Base-by-base conservation (phyloP, 371 early-diverging fungal genomes). In the Furculomyces boomerangus region DNA sequence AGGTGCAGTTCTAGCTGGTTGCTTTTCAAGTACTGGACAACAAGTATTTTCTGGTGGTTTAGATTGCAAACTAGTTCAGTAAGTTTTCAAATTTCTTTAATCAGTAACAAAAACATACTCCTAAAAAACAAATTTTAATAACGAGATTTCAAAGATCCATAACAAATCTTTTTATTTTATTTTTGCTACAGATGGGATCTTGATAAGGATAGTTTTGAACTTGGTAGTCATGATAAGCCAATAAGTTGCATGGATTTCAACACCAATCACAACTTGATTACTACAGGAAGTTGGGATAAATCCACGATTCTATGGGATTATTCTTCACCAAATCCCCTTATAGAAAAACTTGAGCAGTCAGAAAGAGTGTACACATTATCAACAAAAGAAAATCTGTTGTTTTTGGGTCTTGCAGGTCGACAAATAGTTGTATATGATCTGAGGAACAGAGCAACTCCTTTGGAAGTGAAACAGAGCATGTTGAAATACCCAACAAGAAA, bases 271-370 rank as follows among this genome's bases (percentile, higher is more conserved):
- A 83, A 74, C 14, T 61, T 72, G 29, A 57, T 88, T 25, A 70
- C 83, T 27, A 78, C 87, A 8, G 96, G 92, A 48, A 77, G 85
- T 31, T 95, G 96, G 96, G 96, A 95, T 64, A 79, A 79, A 55
- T 75, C 83, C 3, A 63, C 92, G 30, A 70, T 81, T 5, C 65
- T 80, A 3, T 93, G 88, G 88, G 90, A 93, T 62, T 71, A 78
- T 18, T 75, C 68, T 2, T 39, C 40, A 14, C 53, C 30, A 13
- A 56, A 50, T 8, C 46, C 58, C 14, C 49, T 28, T 14, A 39
- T 53, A 53, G 62, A 8, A 40, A 59, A 8, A 53, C 61, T 65
- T 24, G 59, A 61, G 13, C 61, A 65, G 22, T 62, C 49, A 0
- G 79, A 74, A 50, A 83, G 83, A 61, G 81, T 91, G 3, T 90